Percentiles rank a stretch among this genome's conserved stretches.
Conservation (phyloP, 345 rosid genomes). For the Mercurialis annua region DNA sequence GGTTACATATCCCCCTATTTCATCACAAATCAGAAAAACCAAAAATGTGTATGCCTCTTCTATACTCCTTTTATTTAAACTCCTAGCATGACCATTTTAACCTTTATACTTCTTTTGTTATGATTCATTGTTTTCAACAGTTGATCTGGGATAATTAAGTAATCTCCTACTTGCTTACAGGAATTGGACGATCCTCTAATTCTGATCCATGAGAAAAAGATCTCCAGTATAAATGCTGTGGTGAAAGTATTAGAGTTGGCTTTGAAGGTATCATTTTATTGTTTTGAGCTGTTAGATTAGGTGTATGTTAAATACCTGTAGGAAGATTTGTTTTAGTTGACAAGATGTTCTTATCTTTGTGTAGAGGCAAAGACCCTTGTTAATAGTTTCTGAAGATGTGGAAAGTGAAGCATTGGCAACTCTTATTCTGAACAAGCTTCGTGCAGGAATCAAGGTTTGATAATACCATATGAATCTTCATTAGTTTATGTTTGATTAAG, state of each 20-base stretch:
- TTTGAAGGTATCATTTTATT: constrained; percentile 55
- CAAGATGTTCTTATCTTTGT: constrained; percentile 14
- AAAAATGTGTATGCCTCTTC: constrained; percentile 74
- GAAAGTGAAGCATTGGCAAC: constrained; percentile 92
- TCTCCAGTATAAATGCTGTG: constrained; percentile 69
- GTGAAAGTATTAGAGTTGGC: constrained; percentile 92
- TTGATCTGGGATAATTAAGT: too few relatives aligned
- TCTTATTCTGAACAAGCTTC: constrained; percentile 85
- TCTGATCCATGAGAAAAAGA: constrained; percentile 92
- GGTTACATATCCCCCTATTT: constrained; percentile 97
- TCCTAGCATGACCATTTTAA: too few relatives aligned
- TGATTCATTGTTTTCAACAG: too few relatives aligned
- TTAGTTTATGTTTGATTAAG: background rate
- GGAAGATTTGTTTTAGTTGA: background rate
- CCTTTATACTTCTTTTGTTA: too few relatives aligned
- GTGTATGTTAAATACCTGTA: background rate
- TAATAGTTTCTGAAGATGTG: constrained; percentile 92
- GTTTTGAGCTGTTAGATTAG: background rate
- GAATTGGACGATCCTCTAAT: constrained; percentile 95
- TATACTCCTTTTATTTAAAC: background rate
- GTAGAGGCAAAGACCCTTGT: constrained; percentile 81
- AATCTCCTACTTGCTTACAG: constrained; percentile 52
- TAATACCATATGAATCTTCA: background rate
- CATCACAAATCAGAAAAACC: constrained; percentile 80
- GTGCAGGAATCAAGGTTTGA: constrained; percentile 92